Base-by-base conservation (phyloP, 345 rosid species). In the Garcia nutans region DNA sequence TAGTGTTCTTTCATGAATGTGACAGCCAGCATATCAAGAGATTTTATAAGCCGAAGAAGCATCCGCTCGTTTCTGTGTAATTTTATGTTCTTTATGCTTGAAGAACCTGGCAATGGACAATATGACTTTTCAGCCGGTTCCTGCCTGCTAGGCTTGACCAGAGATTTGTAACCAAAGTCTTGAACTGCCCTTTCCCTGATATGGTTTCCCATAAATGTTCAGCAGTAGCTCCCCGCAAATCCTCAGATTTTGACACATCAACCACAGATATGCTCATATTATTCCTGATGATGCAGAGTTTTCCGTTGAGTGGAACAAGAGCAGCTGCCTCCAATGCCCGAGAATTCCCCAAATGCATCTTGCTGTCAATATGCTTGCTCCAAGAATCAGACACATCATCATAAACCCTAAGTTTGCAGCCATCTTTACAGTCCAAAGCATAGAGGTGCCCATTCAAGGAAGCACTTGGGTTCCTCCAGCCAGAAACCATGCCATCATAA, bases 101-200 rank as follows among this genome's bases (percentile, higher is more conserved):
- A 67, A 91, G 96, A 80, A 86, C 89, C 84, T 91, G 93, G 78
- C 96, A 89, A 74, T 91, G 96, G 75, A 91, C 88, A 37, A 91
- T 85, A 80, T 88, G 90, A 82, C 96, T 89, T 69, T 85, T 89
- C 71, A 91, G 85, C 73, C 96, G 87, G 79, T 81, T 88, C 88
- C 92, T 78, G 8, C 96, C 89, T 0, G 90, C 90, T 11, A 91
- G 75, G 76, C 88, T 91, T 26, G 90, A 91, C 90, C 82, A 88
- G n/a, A 91, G 83, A 76, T 89, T 88, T 19, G 87, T 82, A n/a
- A 91, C 84, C 81, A 91, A 72, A 55, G 88, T 89, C 83, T 87
- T 88, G 70, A 91, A 84, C 66, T 89, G 93, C 71, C 93, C 93
- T 79, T 81, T 89, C 33, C 90, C 90, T 0, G 88, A 77, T 65